phyloP scores from a whole-genome alignment of 2,329 filamentous ascomycete species.

The Dendryphion nanum region DNA sequence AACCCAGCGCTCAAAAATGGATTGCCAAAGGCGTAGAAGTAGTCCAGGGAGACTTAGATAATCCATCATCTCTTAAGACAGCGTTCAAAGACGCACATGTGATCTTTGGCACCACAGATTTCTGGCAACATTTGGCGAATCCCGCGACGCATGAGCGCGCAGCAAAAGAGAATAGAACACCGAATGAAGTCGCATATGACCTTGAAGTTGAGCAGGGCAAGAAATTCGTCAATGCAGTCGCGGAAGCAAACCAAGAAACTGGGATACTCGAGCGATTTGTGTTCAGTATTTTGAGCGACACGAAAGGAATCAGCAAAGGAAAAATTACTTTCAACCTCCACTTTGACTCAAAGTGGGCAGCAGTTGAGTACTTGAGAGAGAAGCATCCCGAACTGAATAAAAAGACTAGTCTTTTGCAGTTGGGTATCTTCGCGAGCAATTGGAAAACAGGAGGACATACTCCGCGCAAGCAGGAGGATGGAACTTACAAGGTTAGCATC shows the following conservation, averaged over 20 bases:
- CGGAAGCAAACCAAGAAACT: constrained; percentile 9
- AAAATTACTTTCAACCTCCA: constrained; percentile 37
- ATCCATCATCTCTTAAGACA: constrained; percentile 10
- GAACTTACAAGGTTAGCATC: constrained; percentile 15
- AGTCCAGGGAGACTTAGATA: constrained; percentile 15
- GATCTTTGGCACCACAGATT: constrained; percentile 44
- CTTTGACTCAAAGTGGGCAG: constrained; percentile 43
- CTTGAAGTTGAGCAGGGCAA: constrained; percentile 39
- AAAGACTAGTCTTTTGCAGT: constrained; percentile 26
- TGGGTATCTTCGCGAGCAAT: constrained; percentile 23
- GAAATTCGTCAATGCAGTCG: constrained; percentile 43
- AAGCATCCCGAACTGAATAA: constrained; percentile 19
- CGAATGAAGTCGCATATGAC: constrained; percentile 34
- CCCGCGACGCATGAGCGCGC: constrained; percentile 16
- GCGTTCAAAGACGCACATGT: constrained; percentile 16
- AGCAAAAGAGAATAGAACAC: constrained; percentile 16
- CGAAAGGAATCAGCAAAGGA: constrained; percentile 29
- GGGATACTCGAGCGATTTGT: constrained; percentile 44
- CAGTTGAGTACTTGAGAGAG: constrained; percentile 39
- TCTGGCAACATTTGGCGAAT: constrained; percentile 29
- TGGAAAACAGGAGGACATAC: constrained; percentile 13
- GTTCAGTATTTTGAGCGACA: constrained; percentile 43
- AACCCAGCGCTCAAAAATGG: constrained; percentile 32
- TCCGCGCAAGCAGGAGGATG: constrained; percentile 21
- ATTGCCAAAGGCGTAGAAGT: constrained; percentile 17